phyloP scores from a whole-genome alignment of 2,329 filamentous ascomycete genomes.

The Amesomyces nigricolor region DNA sequence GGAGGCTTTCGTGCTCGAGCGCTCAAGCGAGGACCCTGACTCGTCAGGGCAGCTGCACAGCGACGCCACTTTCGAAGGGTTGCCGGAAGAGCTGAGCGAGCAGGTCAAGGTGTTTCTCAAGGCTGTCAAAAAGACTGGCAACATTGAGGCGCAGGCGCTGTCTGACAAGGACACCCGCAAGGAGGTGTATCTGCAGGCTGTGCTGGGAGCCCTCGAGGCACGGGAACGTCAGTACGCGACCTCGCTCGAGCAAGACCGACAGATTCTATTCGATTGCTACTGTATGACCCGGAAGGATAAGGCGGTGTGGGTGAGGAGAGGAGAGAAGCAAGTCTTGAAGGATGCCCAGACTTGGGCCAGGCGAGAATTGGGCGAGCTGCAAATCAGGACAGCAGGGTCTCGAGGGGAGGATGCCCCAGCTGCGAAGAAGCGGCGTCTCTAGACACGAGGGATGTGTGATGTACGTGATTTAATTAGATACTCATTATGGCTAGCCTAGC shows the following conservation, averaged over 20 bases:
- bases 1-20: conserved; percentile 66
- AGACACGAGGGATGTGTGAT: not conserved
- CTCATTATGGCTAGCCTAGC: too few species aligned
- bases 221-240: conserved; percentile 29
- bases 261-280: conserved; percentile 4
- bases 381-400: not conserved
- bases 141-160: conserved; percentile 31
- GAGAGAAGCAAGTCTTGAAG: conserved; percentile 32
- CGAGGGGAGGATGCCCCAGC: conserved; percentile 22
- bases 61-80: conserved; percentile 34
- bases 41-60: conserved; percentile 37
- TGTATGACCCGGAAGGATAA: conserved; percentile 21
- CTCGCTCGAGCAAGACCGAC: conserved; percentile 29
- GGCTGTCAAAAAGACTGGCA: conserved; percentile 40
- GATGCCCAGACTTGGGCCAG: conserved; percentile 28
- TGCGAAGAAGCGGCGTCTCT: conserved; percentile 26
- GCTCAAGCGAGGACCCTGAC: conserved; percentile 47
- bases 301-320: conserved; percentile 33
- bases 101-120: conserved; percentile 49
- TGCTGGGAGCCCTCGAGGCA: conserved; percentile 30
- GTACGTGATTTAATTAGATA: too few species aligned
- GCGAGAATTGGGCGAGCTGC: conserved; percentile 18
- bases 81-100: conserved; percentile 48
- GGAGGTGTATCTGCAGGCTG: conserved; percentile 38
- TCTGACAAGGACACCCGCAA: conserved; percentile 47